Percentiles rank a stretch among this genome's conserved stretches.
Conservation (phyloP, 768 basidiomycete species). For the Podaxis sp. region DNA sequence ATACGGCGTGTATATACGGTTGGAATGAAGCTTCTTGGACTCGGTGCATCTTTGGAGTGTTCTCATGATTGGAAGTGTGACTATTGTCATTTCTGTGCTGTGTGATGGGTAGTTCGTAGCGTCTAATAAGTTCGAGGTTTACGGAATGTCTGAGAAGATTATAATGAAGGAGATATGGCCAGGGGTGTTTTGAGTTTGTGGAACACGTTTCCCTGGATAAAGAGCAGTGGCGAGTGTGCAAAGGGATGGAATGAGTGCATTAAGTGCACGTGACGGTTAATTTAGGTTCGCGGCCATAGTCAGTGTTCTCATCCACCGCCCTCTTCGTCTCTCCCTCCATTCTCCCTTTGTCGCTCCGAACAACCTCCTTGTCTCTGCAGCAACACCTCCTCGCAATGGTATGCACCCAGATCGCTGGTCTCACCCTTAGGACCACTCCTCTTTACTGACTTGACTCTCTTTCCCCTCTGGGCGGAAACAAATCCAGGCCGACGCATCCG, state of each 20-base stretch:
- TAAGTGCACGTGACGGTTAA: conserved; percentile 14
- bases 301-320: conserved; percentile 11
- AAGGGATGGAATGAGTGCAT: neutral
- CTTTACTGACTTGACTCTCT: conserved; percentile 1
- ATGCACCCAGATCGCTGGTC: neutral
- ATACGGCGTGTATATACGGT: neutral
- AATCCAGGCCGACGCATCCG: conserved; percentile 8
- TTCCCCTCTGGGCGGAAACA: conserved; percentile 1
- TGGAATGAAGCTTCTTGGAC: conserved; percentile 5
- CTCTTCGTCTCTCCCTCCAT: neutral
- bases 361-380: conserved; percentile 12
- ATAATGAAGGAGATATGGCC: neutral
- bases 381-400: conserved; percentile 1
- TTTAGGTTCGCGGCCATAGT: conserved; percentile 13
- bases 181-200: neutral
- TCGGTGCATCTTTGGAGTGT: conserved; percentile 2
- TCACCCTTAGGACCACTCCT: neutral
- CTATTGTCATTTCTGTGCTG: neutral
- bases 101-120: neutral
- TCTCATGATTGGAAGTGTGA: conserved; percentile 5
- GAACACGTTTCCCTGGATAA: neutral
- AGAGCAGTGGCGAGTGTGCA: neutral
- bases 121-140: neutral
- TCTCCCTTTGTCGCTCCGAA: conserved; percentile 7
- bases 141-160: neutral